Evolutionary conservation across 345 rosid species (phyloP).

Genomic region (Geranium rotundifolium): DNA sequence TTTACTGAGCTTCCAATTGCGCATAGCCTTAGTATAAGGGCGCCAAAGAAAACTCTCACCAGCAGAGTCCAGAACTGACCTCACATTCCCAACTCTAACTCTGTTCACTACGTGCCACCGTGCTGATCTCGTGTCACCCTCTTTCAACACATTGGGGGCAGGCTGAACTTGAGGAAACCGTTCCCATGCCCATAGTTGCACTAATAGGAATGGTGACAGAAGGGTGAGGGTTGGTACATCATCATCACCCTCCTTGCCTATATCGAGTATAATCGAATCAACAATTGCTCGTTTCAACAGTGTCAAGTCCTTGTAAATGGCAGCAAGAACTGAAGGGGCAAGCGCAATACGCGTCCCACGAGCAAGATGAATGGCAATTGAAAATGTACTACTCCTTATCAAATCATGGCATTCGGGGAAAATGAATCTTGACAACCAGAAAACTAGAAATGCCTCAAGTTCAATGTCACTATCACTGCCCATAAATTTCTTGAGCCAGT

Average conservation of each 20-base stretch:
- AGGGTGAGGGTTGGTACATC: too few species aligned
- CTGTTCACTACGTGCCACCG: conserved; percentile 17
- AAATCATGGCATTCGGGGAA: conserved; percentile 7
- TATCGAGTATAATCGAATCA: neutral
- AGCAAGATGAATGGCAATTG: conserved; percentile 36
- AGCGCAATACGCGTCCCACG: conserved; percentile 33
- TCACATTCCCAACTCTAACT: conserved; percentile 4
- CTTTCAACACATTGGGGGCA: conserved; percentile 8
- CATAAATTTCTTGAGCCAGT: conserved; percentile 32
- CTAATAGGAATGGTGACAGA: conserved; percentile 22
- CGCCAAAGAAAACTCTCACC: conserved; percentile 34
- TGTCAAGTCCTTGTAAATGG: conserved; percentile 30
- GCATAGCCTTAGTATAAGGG: conserved; percentile 20
- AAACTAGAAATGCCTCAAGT: conserved; percentile 45
- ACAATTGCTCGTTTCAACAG: conserved; percentile 23
- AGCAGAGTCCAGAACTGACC: conserved; percentile 14
- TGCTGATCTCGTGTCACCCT: conserved; percentile 18
- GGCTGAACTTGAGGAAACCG: conserved; percentile 23
- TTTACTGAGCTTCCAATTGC: conserved; percentile 14
- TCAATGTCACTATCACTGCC: conserved; percentile 35
- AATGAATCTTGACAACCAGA: conserved; percentile 44
- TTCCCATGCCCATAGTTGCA: conserved; percentile 35
- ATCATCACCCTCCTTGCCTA: too few species aligned
- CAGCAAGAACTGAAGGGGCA: conserved; percentile 46
- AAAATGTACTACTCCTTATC: conserved; percentile 15